phyloP scores from a whole-genome alignment of 2,329 filamentous ascomycete genomes.

The Allantophomopsis cytisporea region DNA sequence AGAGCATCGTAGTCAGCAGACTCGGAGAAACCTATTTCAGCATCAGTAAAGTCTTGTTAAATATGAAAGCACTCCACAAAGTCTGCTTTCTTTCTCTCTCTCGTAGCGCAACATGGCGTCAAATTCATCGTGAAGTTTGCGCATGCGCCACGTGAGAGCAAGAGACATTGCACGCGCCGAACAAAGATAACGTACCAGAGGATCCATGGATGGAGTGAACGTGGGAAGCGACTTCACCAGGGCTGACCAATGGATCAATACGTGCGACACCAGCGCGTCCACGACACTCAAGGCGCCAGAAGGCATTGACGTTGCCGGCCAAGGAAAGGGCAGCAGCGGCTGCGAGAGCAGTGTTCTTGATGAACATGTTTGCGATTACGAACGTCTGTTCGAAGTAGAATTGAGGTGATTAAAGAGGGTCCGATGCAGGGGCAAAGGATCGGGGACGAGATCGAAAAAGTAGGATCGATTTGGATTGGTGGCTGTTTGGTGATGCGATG shows the following conservation, averaged over 20 bases:
- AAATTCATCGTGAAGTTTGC: neutral
- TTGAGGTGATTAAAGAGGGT: too few species aligned
- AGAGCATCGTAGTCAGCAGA: conserved; percentile 44
- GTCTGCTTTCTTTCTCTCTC: too few species aligned
- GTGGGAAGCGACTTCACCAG: conserved; percentile 46
- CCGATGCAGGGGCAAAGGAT: too few species aligned
- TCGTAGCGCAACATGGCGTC: too few species aligned
- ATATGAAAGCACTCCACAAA: neutral
- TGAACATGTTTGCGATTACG: neutral
- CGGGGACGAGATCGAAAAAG: too few species aligned
- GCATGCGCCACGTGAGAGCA: neutral
- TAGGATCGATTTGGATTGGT: too few species aligned
- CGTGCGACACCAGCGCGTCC: conserved; percentile 55
- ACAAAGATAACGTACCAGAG: conserved; percentile 40
- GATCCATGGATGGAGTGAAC: conserved; percentile 66
- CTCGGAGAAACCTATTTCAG: conserved; percentile 45
- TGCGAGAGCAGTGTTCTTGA: neutral
- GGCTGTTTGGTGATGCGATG: too few species aligned
- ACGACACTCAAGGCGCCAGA: conserved; percentile 84
- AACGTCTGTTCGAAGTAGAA: neutral
- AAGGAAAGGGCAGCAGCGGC: conserved; percentile 1
- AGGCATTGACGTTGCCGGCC: conserved; percentile 37
- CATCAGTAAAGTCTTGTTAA: conserved; percentile 2
- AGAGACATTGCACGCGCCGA: neutral
- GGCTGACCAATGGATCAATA: conserved; percentile 64